A percentile compares a stretch with the other conserved stretches of the same genome.
Evolutionary conservation across 768 basidiomycete genomes (phyloP).

Genomic region (Holtermannia corniformis): DNA sequence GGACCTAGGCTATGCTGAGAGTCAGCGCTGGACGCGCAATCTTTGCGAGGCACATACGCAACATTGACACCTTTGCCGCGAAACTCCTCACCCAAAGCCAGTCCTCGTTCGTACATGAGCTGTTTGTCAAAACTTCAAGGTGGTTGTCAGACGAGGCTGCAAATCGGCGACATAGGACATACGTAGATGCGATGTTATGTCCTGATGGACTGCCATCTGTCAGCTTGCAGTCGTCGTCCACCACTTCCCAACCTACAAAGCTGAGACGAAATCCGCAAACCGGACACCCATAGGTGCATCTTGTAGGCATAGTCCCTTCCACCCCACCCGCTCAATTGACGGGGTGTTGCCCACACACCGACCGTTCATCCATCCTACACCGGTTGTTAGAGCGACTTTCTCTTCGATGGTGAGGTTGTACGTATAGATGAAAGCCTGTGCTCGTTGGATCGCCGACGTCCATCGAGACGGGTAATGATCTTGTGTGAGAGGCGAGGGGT

Average conservation of each 20-base stretch:
- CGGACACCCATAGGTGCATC: slow-evolving; percentile 69
- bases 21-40: not conserved
- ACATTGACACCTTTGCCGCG: slow-evolving; percentile 74
- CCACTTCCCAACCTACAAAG: slow-evolving; percentile 75
- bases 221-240: slow-evolving; percentile 53
- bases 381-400: slow-evolving; percentile 53
- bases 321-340: slow-evolving; percentile 23
- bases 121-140: slow-evolving; percentile 56
- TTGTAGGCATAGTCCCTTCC: slow-evolving; percentile 38
- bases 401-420: slow-evolving; percentile 50
- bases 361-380: slow-evolving; percentile 40
- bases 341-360: slow-evolving; percentile 38
- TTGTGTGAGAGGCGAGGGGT: not conserved
- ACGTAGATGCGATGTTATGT: not conserved
- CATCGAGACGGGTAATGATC: slow-evolving; percentile 15
- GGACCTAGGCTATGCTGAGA: slow-evolving; percentile 45
- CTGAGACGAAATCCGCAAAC: slow-evolving; percentile 59
- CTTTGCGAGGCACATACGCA: slow-evolving; percentile 45
- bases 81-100: slow-evolving; percentile 74
- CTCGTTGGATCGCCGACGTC: slow-evolving; percentile 32
- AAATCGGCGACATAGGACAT: not conserved
- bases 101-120: slow-evolving; percentile 65
- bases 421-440: slow-evolving; percentile 38
- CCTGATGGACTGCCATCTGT: not conserved
- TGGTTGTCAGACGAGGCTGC: not conserved